These are phyloP conservation scores for Stentor coeruleus DNA, from an alignment of 73 alveolate species.

Conservation along the genomic window DNA sequence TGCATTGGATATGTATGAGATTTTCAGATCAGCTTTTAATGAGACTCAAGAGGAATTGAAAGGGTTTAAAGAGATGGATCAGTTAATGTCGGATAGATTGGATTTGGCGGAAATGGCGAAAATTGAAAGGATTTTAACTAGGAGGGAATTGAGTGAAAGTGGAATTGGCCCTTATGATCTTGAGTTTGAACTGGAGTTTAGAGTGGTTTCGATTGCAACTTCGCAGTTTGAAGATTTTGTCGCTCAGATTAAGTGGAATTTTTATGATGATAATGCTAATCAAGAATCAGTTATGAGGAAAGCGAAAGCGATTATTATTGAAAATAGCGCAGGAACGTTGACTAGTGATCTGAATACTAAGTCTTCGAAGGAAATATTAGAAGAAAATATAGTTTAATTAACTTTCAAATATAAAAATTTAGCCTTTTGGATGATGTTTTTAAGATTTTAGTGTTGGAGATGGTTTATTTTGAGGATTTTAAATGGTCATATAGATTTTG, in stretches of 20 bases:
- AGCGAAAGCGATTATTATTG: background rate
- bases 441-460: no score
- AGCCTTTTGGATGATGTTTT: no score
- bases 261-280: background rate
- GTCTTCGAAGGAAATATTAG: background rate
- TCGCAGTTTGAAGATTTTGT: background rate
- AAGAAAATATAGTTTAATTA: background rate
- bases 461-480: no score
- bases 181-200: background rate
- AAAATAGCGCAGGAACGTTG: background rate
- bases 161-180: slow-evolving; percentile 23
- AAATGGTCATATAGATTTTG: no score
- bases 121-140: background rate
- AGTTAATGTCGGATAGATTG: background rate
- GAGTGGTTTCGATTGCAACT: background rate
- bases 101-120: background rate
- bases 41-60: background rate
- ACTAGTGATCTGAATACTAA: background rate
- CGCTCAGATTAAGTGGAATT: background rate
- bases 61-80: background rate
- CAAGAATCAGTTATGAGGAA: background rate
- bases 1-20: background rate
- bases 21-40: background rate
- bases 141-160: background rate
- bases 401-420: no score